Evolutionary conservation across 2,329 filamentous ascomycete genomes (phyloP), one percentile per base, ranked within the genome.

Genomic region (Neurospora crassa): DNA sequence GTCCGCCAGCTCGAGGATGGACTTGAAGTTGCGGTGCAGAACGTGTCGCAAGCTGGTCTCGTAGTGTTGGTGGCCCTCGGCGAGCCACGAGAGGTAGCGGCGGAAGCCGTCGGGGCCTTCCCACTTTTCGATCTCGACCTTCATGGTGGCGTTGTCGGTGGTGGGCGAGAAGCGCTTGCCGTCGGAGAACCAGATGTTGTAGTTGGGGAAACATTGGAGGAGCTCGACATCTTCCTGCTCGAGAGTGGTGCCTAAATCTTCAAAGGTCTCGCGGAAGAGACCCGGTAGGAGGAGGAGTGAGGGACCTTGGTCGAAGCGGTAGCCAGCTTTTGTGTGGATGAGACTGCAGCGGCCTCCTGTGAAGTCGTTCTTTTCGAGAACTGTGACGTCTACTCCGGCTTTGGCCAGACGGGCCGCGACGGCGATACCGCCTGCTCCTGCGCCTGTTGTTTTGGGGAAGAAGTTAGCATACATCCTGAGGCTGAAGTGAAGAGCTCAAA

Each of bases 241-340:
- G 14, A 93, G 82, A 11, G 86, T 87, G 6, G 90, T 93, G 73
- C 84, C 90, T 1, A 93, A 85, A 75, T 93, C 91, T 70, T 81
- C 78, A 77, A 93, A 93, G 24, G 88, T 87, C 80, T 91, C 88
- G 40, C 85, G 83, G 82, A 93, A 94, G 71, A 93, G 84, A 70
- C 87, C 86, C 2, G 91, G 91, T 6, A 93, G 87, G 0, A 94
- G 84, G 20, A 93, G 85, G 3, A 93, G 85, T 0, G 90, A 93
- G 0, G 91, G 91, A 0, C 91, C 91, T 82, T 93, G 91, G 77
- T 94, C 91, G 81, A 93, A 93, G 71, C 91, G 88, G 79, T 89
- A 88, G 70, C 87, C 88, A 68, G 87, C 88, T 69, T 87, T 81
- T 72, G 87, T 82, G 69, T 87, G 82, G 45, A 93, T 84, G 37